These are phyloP conservation scores for Saccharomyces hybrid DNA, from an alignment of 1,139 yeast species.

Conservation along the genomic window DNA sequence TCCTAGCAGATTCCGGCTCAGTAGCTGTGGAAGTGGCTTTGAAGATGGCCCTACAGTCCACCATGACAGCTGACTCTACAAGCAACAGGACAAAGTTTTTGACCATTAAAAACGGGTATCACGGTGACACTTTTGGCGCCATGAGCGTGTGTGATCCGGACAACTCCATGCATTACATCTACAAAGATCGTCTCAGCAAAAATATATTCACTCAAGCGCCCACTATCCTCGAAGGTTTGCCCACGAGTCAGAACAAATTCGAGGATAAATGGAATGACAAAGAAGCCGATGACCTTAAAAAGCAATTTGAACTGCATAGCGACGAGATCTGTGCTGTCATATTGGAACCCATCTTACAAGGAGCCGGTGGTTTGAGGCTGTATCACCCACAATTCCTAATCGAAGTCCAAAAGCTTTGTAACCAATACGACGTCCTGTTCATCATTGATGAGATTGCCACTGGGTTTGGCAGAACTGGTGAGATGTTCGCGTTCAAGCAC, in stretches of 20 bases:
- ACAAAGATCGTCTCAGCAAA: conserved; percentile 26
- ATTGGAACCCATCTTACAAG: conserved; percentile 34
- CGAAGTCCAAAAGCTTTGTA: conserved; percentile 30
- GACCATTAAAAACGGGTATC: conserved; percentile 27
- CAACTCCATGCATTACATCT: conserved; percentile 31
- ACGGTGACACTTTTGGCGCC: conserved; percentile 31
- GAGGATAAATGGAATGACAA: conserved; percentile 11
- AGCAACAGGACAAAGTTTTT: conserved; percentile 19
- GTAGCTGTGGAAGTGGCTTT: conserved; percentile 49
- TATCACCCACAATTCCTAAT: conserved; percentile 31
- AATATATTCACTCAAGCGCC: conserved; percentile 31
- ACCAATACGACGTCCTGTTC: conserved; percentile 28
- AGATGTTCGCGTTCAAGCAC: conserved; percentile 30
- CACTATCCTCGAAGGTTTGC: conserved; percentile 13
- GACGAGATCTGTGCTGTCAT: conserved; percentile 33
- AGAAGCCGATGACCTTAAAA: conserved; percentile 25
- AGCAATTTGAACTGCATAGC: conserved; percentile 22
- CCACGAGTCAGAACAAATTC: conserved; percentile 7
- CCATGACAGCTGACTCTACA: conserved; percentile 9
- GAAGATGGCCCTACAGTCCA: conserved; percentile 40
- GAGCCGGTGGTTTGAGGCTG: conserved; percentile 34
- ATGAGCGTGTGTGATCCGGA: conserved; percentile 31
- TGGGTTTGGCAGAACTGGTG: conserved; percentile 33
- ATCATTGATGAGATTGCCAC: conserved; percentile 34
- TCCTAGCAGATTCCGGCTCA: conserved; percentile 42